Evolutionary conservation across 2,329 filamentous ascomycete species (phyloP), one percentile per base, ranked within the genome.

Genomic region (Pseudogymnoascus pannorum): DNA sequence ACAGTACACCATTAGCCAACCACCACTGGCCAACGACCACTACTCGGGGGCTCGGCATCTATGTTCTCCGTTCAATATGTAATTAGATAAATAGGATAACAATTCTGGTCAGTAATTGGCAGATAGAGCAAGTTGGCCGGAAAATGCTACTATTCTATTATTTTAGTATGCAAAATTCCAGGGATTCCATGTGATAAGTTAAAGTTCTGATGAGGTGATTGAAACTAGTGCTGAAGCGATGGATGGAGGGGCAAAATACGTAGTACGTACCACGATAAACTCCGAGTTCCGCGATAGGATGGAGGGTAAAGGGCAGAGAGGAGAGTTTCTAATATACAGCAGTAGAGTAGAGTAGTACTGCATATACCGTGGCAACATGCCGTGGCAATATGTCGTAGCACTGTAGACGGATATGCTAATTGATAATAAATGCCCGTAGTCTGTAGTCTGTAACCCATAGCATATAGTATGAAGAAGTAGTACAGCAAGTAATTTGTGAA

Each of bases 181-280:
- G 26, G 48, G 48, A 54, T 54, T 54, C 48, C 48, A 54, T 31
- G 48, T 54, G 48, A 54, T 54, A 54, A 54, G 48, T 54, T 31
- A 31, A 31, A 54, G 48, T 31, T 54, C 48, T 31, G 24, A 54
- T 54, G 48, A 54, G 26, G 48, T 54, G 48, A 31, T 54, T 54
- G 26, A 14, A n/a, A 54, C 26, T 54, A 54, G 48, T 16, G 48
- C 26, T 31, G 48, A 31, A 31, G n/a, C 26, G 48, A 54, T 54
- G 48, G 48, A 31, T 31, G n/a, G 48, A 54, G 26, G 48, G 48
- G 48, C 48, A 31, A 54, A 31, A 31, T 31, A 29, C 26, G 26
- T 31, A 31, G 31, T 31, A 54, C 48, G 26, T 54, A 54, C 48
- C 26, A 31, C 26, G 48, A 54, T 54, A 54, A 54, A 54, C 24